A percentile compares a stretch with the other conserved stretches of the same genome.
These are phyloP conservation scores for Lodderomyces orthopsilosis DNA, from an alignment of 1,139 yeast genomes.

Conservation along the genomic window DNA sequence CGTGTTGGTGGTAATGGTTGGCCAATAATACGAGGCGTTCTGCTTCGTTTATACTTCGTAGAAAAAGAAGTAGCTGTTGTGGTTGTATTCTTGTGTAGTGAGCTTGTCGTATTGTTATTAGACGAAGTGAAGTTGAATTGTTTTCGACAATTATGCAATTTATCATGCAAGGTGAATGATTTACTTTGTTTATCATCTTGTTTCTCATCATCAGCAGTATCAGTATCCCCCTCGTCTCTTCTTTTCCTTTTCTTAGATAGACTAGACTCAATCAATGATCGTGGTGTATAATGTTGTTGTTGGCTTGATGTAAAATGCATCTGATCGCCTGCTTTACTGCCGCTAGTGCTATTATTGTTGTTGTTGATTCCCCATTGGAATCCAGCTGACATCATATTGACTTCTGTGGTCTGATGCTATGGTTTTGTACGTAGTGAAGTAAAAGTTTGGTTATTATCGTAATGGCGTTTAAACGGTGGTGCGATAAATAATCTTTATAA, in stretches of 20 bases:
- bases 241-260: background rate
- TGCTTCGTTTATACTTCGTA: slow-evolving; percentile 26
- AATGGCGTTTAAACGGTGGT: no score
- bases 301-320: background rate
- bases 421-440: no score
- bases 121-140: background rate
- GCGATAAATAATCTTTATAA: no score
- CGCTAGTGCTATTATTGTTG: slow-evolving; percentile 12
- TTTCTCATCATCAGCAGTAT: background rate
- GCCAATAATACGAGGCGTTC: slow-evolving; percentile 46
- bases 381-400: slow-evolving; percentile 30
- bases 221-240: background rate
- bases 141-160: background rate
- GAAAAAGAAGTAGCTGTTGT: slow-evolving; percentile 3
- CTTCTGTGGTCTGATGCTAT: no score
- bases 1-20: slow-evolving; percentile 57
- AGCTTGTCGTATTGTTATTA: slow-evolving; percentile 3
- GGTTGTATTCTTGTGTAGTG: slow-evolving; percentile 2
- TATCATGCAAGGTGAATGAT: background rate
- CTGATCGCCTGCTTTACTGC: slow-evolving; percentile 1
- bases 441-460: no score
- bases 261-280: background rate
- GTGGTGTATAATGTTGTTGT: background rate
- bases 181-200: background rate
- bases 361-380: slow-evolving; percentile 31